Percentiles rank a stretch among this genome's conserved stretches.
Conservation (phyloP, 345 rosid species). For the Salix koriyanagi region DNA sequence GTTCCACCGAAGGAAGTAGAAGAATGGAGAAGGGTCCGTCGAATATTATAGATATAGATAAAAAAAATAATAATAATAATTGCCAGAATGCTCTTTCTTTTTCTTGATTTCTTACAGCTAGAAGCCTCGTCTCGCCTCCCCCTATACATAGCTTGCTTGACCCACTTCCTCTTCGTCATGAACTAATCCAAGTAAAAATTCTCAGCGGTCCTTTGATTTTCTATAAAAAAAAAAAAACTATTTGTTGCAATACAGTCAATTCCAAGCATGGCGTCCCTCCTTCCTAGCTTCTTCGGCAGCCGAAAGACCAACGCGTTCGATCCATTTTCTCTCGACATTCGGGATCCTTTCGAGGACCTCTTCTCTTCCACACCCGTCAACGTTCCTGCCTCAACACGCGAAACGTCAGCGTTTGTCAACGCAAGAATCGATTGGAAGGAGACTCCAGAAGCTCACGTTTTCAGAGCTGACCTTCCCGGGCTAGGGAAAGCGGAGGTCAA, state of each 20-base stretch:
- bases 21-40: background rate
- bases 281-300: constrained; percentile 21
- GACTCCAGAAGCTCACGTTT: constrained; percentile 24
- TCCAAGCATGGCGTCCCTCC: constrained; percentile 6
- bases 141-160: constrained; percentile 7
- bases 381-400: background rate
- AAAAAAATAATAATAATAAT: background rate
- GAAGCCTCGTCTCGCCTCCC: constrained; percentile 10
- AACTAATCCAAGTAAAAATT: background rate
- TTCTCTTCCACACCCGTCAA: background rate
- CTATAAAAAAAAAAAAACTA: background rate
- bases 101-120: background rate
- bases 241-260: background rate
- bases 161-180: background rate
- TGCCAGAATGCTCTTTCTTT: background rate
- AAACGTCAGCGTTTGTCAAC: constrained; percentile 11
- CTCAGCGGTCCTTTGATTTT: background rate
- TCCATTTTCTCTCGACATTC: constrained; percentile 16
- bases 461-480: constrained; percentile 24
- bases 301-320: constrained; percentile 15
- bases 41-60: background rate
- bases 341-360: constrained; percentile 15
- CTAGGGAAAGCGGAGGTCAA: constrained; percentile 23
- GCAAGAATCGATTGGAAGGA: constrained; percentile 28
- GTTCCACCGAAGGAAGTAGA: background rate